Evolutionary conservation across 2,329 filamentous ascomycete genomes (phyloP), one percentile per base, ranked within the genome.

Genomic region (Fusarium bactridioides): DNA sequence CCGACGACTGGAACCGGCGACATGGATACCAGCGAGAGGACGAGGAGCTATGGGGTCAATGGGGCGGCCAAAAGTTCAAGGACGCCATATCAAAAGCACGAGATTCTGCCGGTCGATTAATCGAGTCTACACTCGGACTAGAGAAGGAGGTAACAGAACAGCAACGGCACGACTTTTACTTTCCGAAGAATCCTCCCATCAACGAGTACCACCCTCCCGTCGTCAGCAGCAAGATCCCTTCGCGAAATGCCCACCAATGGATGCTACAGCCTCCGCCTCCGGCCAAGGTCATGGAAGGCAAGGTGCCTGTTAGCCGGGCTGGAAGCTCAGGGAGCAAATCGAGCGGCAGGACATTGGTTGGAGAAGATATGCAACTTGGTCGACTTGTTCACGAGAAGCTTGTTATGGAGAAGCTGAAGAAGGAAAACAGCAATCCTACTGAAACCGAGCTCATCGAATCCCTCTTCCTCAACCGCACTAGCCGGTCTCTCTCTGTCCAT

Each of bases 221-320:
- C 57, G 93, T 96, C 68, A 94, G 89, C 80, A 93, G 90, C 82
- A 92, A 89, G 63, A 92, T 91, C 19, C 87, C 86, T 41, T 90
- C 89, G 79, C 90, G 85, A 78, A 90, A 90, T 61, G 94, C 93
- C 67, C 92, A 93, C 61, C 88, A 87, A 78, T 98, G 95, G 95
- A 97, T 98, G 94, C 85, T 97, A 57, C 94, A 97, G 78, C 95
- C 95, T 5, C 94, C 94, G 3, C 95, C 95, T n/a, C 89, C 92
- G 38, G 94, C 95, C 63, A 94, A 92, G 80, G 87, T 97, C 67
- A 98, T 98, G 95, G 93, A 92, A 72, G 95, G 94, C 73, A 96
- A 95, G 80, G 89, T 93, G 40, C 89, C 90, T 35, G 90, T 92
- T 25, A 89, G 87, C 76, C 84, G 91, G 60, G 91, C 89, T 72